Base-by-base conservation (phyloP, 495 filamentous ascomycete species). In the Lepidopterella palustris region DNA sequence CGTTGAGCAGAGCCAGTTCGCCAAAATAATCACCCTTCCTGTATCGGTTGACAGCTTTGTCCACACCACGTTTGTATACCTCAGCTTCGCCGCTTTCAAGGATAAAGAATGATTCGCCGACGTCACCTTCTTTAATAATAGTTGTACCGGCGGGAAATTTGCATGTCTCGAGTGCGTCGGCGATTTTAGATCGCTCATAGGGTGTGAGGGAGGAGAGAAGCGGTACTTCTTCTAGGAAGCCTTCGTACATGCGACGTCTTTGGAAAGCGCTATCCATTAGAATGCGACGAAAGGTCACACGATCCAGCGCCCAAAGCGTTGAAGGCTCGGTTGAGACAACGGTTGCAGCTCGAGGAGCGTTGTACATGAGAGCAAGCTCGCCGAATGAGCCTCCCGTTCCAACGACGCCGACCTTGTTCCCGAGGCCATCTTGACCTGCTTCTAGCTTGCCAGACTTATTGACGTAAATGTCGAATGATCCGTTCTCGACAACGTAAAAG, bases 211-310 rank as follows among this genome's bases (percentile, higher is more conserved):
- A 85, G 11, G 85, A 82, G 10, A 97, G 82, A n/a, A 97, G 79
- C 0, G 89, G 87, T 4, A 98, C 92, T 74, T 97, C 92, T 70
- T 95, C 91, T n/a, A 98, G 80, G 78, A 98, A 97, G 67, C 84
- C 87, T 71, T 98, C 93, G 71, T 97, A 98, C 84, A 97, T 90
- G 63, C 91, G 87, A 59, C 93, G 85, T 28, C 92, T 88, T 69
- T 92, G 88, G 75, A 96, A 98, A 18, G 93, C 95, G 50, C 88
- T 92, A 75, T 97, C 93, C 95, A 98, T 96, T 55, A 98, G 79
- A 66, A 98, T 97, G 28, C 93, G 89, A 51, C 93, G 89, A 82
- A 98, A 98, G 4, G 93, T 98, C 50, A 97, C 81, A 29, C 93
- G 89, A 70, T 98, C 93, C 45, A 98, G 77, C 11, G 89, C 89